These are phyloP conservation scores for Ogataea thermomethanolica DNA, from an alignment of 805 yeast genomes.

Conservation along the genomic window DNA sequence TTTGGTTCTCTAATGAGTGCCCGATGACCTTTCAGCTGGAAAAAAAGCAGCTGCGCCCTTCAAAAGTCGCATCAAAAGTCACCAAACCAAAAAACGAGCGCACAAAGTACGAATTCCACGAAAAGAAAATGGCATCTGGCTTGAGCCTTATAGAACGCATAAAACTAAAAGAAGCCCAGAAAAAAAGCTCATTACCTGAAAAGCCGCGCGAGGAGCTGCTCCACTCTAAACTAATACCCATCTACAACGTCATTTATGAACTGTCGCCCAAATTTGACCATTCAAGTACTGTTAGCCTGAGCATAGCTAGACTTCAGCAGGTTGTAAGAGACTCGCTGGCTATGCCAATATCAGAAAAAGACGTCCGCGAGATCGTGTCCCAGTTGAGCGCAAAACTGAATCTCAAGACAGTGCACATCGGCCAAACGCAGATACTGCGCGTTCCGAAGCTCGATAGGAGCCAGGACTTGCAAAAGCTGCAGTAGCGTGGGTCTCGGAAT, in stretches of 20 bases:
- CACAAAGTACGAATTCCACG: constrained; percentile 36
- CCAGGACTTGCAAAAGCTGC: constrained; percentile 15
- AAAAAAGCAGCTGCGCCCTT: background rate
- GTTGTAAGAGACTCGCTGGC: constrained; percentile 22
- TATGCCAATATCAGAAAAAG: constrained; percentile 18
- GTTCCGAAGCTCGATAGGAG: constrained; percentile 19
- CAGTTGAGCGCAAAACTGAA: constrained; percentile 10
- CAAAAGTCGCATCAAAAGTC: constrained; percentile 3
- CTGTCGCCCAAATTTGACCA: constrained; percentile 18
- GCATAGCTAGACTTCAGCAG: constrained; percentile 15
- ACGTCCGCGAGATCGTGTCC: constrained; percentile 14
- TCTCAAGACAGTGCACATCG: constrained; percentile 17
- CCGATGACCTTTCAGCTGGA: constrained; percentile 1
- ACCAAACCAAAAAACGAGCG: constrained; percentile 32
- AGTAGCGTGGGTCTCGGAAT: constrained; percentile 1
- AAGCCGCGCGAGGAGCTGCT: constrained; percentile 3
- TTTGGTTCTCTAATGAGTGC: constrained; percentile 3
- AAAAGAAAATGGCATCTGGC: constrained; percentile 16
- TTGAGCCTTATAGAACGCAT: constrained; percentile 39
- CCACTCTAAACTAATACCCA: constrained; percentile 18
- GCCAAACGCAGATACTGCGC: constrained; percentile 19
- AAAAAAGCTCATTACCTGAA: background rate
- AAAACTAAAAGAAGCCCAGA: constrained; percentile 32
- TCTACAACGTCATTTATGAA: constrained; percentile 27
- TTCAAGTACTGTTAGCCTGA: constrained; percentile 11